Evolutionary conservation across 306 rosid genomes (phyloP).

Genomic region (Leucaena leucocephala): DNA sequence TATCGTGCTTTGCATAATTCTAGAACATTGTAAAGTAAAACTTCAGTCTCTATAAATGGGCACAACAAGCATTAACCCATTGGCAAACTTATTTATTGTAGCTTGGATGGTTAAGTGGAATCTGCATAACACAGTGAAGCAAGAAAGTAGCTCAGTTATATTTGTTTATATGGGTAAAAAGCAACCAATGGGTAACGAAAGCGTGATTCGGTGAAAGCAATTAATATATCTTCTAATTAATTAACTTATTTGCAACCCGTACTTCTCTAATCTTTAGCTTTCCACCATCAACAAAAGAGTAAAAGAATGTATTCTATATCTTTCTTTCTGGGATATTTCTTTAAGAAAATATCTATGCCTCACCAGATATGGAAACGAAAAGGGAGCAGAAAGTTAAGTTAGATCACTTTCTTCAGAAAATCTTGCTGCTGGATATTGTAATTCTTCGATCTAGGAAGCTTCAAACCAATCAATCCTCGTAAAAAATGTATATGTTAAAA

Average conservation of each 20-base stretch:
- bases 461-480: not conserved
- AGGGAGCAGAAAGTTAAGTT: not conserved
- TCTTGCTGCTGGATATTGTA: not conserved
- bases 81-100: not conserved
- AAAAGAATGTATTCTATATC: not conserved
- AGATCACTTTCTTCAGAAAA: not conserved
- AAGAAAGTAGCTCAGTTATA: not conserved
- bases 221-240: not conserved
- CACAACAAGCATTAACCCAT: constrained; percentile 1
- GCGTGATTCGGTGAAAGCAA: constrained; percentile 34
- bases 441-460: not conserved
- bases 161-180: constrained; percentile 7
- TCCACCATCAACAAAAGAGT: not conserved
- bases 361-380: not conserved
- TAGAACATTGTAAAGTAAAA: constrained; percentile 25
- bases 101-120: constrained; percentile 35
- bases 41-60: not conserved
- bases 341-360: constrained; percentile 8
- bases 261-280: not conserved
- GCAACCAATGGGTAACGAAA: constrained; percentile 26
- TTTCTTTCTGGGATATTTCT: constrained; percentile 16
- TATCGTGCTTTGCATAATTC: constrained; percentile 47
- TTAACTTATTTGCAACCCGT: not conserved
- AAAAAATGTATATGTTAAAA: not conserved
- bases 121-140: constrained; percentile 1